Percentiles rank a stretch among this genome's conserved stretches.
phyloP scores from a whole-genome alignment of 371 early-diverging fungal genomes.

The Parasitella parasitica region DNA sequence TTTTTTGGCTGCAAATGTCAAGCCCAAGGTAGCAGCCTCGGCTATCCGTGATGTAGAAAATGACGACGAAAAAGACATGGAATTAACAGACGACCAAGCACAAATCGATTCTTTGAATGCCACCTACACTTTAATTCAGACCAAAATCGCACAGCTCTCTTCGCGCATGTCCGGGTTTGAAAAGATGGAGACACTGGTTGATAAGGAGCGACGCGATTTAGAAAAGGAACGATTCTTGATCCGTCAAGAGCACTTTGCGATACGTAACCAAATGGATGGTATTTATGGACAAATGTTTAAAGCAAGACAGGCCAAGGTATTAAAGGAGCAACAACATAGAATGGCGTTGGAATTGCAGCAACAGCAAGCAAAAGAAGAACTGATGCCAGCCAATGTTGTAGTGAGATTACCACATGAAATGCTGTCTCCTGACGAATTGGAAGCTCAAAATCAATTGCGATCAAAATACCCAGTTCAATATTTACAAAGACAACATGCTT shows the following conservation, averaged over 20 bases:
- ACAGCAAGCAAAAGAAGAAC: slow-evolving; percentile 23
- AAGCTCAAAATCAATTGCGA: slow-evolving; percentile 9
- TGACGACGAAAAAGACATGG: slow-evolving; percentile 51
- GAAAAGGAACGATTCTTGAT: slow-evolving; percentile 70
- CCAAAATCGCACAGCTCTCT: slow-evolving; percentile 78
- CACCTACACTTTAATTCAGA: slow-evolving; percentile 59
- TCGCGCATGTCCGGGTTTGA: slow-evolving; percentile 79
- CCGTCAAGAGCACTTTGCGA: slow-evolving; percentile 10
- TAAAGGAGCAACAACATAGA: slow-evolving; percentile 8
- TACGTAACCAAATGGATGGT: slow-evolving; percentile 18
- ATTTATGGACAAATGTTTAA: slow-evolving; percentile 25
- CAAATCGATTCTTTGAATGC: background rate
- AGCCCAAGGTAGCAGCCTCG: slow-evolving; percentile 88
- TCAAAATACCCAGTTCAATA: slow-evolving; percentile 25
- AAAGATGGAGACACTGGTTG: slow-evolving; percentile 57
- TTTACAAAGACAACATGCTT: slow-evolving; percentile 22
- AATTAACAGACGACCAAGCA: background rate
- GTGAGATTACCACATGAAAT: background rate
- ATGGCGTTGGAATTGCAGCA: slow-evolving; percentile 19
- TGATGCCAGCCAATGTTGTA: slow-evolving; percentile 13
- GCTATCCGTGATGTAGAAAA: slow-evolving; percentile 34
- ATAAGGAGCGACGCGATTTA: slow-evolving; percentile 72
- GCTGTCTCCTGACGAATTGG: slow-evolving; percentile 9
- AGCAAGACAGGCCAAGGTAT: slow-evolving; percentile 9
- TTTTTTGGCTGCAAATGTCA: slow-evolving; percentile 94